Evolutionary conservation across 306 rosid genomes (phyloP).

Genomic region (Begonia masoniana): DNA sequence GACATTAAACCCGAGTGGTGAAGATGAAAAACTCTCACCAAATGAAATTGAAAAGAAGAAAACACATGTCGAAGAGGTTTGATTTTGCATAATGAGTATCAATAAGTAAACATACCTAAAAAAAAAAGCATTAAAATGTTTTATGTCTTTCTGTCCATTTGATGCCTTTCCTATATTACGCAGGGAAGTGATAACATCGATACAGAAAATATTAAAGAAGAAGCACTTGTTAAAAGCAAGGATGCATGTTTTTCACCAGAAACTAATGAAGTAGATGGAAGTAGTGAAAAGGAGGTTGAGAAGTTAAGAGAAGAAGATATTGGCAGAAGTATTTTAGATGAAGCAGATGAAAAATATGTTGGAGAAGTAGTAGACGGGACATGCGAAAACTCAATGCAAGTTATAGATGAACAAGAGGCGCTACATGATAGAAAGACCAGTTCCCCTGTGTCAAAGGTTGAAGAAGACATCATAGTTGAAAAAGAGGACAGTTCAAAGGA

Average conservation of each 20-base stretch:
- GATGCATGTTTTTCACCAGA: conserved; percentile 5
- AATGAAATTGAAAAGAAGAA: too few species aligned
- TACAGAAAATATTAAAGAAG: conserved; percentile 8
- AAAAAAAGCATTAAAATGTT: too few species aligned
- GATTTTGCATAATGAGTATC: too few species aligned
- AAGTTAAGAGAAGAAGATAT: conserved; percentile 12
- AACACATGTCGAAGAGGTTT: too few species aligned
- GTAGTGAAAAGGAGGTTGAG: conserved; percentile 6
- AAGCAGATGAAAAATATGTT: conserved; percentile 4
- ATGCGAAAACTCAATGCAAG: too few species aligned
- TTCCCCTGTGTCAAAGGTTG: conserved; percentile 4
- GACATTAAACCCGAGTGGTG: too few species aligned
- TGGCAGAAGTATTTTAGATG: conserved; percentile 6
- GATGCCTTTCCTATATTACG: conserved; percentile 3
- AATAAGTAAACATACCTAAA: too few species aligned
- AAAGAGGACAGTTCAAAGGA: conserved; percentile 8
- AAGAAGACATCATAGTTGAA: conserved; percentile 8
- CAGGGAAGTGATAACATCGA: conserved; percentile 5
- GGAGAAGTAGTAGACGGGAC: conserved; percentile 9
- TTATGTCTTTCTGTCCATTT: neutral
- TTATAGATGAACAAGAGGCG: too few species aligned
- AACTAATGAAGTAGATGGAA: conserved; percentile 14
- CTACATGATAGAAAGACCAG: neutral
- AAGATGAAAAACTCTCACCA: too few species aligned
- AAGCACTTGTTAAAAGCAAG: conserved; percentile 9